Conservation (phyloP, 352 stramenopile species). For the Pythium aphanidermatum region DNA sequence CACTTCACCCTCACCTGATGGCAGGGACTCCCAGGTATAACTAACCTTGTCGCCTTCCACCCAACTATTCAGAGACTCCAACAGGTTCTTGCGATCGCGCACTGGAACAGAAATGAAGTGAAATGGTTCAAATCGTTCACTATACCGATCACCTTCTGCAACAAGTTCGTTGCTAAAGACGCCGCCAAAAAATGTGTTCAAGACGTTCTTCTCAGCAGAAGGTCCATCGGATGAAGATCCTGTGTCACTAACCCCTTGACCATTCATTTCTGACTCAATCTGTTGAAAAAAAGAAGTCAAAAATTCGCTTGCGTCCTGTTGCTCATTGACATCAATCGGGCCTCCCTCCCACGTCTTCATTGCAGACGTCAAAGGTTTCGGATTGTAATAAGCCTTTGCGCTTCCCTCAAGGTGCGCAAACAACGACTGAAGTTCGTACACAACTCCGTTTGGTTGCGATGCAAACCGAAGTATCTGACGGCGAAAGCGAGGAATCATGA, state of each 20-base stretch:
- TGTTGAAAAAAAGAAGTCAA: constrained; percentile 92
- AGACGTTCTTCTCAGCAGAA: constrained; percentile 53
- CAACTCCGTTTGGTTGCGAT: constrained; percentile 29
- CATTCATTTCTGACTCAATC: constrained; percentile 88
- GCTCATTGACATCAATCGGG: constrained; percentile 83
- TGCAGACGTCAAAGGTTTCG: constrained; percentile 60
- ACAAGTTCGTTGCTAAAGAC: constrained; percentile 91
- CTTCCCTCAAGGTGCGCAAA: constrained; percentile 88
- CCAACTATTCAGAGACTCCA: constrained; percentile 82
- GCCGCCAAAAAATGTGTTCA: constrained; percentile 86
- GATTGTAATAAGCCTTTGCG: constrained; percentile 82
- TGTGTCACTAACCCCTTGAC: constrained; percentile 20
- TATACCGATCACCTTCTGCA: constrained; percentile 81
- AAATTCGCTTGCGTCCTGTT: constrained; percentile 93
- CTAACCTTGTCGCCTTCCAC: constrained; percentile 87
- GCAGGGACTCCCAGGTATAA: constrained; percentile 82
- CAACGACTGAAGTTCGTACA: constrained; percentile 87
- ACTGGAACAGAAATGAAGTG: constrained; percentile 89
- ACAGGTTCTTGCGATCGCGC: constrained; percentile 80
- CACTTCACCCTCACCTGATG: constrained; percentile 15
- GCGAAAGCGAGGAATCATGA: constrained; percentile 91
- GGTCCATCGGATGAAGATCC: constrained; percentile 2
- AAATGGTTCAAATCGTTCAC: constrained; percentile 86
- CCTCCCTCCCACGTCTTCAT: constrained; percentile 89
- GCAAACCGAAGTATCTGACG: constrained; percentile 68